Evolutionary conservation across 768 basidiomycete species (phyloP).

Genomic region (Neoboletus brunneissimus): DNA sequence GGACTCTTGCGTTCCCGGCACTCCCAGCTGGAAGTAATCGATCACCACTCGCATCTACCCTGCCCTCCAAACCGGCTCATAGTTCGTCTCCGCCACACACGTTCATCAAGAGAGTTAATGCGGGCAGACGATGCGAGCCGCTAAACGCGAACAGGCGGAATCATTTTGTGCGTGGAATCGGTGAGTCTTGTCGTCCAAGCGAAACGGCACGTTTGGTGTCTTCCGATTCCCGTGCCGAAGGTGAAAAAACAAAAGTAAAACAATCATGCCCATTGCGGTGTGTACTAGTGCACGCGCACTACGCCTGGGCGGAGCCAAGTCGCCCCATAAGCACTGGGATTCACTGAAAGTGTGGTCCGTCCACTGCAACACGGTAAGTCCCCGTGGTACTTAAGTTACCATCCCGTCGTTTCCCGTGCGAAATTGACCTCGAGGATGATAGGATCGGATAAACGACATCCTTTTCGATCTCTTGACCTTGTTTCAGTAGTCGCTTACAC

Average conservation of each 20-base stretch:
- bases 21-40: neutral
- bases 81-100: neutral
- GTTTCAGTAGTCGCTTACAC: neutral
- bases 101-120: neutral
- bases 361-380: neutral
- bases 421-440: neutral
- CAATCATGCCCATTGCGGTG: neutral
- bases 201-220: neutral
- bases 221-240: neutral
- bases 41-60: neutral
- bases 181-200: conserved; percentile 2
- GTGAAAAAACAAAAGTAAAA: neutral
- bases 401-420: neutral
- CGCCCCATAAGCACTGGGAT: neutral
- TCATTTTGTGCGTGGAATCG: neutral
- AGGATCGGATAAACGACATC: neutral
- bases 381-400: neutral
- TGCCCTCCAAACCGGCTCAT: neutral
- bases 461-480: neutral
- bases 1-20: neutral
- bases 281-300: neutral
- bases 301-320: neutral
- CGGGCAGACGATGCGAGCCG: neutral
- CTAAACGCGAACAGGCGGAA: neutral
- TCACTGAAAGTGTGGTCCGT: neutral